A percentile compares a stretch with the other conserved stretches of the same genome.
These are phyloP conservation scores for Ploettnerulaceae sp. DNA, from an alignment of 2,329 filamentous ascomycete species.

Conservation along the genomic window DNA sequence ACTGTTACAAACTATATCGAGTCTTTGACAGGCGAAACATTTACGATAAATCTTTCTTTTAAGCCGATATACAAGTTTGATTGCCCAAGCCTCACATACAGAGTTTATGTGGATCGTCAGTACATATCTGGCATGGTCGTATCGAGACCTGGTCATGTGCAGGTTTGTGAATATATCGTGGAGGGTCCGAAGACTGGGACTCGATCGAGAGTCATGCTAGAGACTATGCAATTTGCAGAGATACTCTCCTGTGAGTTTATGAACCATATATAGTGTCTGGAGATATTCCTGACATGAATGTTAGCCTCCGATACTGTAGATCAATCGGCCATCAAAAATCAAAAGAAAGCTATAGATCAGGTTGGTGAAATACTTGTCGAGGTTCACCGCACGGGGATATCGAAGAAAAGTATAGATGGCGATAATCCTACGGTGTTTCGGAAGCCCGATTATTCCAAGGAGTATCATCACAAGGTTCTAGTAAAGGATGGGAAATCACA, in stretches of 20 bases:
- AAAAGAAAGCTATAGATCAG: background rate
- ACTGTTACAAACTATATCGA: slow-evolving; percentile 2
- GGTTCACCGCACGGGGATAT: background rate
- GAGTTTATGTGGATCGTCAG: slow-evolving; percentile 1
- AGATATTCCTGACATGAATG: too few species aligned
- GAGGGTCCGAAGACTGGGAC: background rate
- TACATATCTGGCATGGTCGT: background rate
- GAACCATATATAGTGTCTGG: too few species aligned
- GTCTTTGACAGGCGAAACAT: background rate
- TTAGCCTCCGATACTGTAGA: too few species aligned
- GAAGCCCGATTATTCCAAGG: background rate
- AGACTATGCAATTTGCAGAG: background rate
- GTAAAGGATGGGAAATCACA: slow-evolving; percentile 5
- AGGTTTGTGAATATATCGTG: background rate
- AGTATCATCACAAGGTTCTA: slow-evolving; percentile 4
- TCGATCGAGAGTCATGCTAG: background rate
- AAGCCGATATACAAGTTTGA: background rate
- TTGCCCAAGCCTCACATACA: background rate
- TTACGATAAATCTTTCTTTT: background rate
- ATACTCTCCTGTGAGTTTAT: background rate
- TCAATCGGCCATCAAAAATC: too few species aligned
- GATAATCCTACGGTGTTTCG: background rate
- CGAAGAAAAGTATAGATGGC: background rate
- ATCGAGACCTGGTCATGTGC: background rate
- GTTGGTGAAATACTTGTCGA: background rate